Evolutionary conservation across 2,329 filamentous ascomycete genomes (phyloP), one percentile per base, ranked within the genome.

Genomic region (Sarocladiaceae sp.): DNA sequence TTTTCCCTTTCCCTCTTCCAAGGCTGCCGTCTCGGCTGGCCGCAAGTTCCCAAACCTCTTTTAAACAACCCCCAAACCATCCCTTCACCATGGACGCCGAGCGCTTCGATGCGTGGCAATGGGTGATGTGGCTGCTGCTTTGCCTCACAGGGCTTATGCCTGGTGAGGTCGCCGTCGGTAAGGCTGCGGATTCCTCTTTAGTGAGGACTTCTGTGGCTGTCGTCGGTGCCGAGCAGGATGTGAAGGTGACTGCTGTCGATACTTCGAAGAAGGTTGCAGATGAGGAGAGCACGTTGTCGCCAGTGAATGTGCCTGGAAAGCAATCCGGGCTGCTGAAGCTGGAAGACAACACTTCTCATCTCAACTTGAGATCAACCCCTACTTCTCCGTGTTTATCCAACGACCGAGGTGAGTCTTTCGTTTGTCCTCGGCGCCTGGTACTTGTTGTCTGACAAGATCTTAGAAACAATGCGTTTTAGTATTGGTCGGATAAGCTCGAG

Each of bases 21-120:
- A 36, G 47, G 47, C 47, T 50, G 47, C 47, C 47, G 47, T 50
- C 47, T 50, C 44, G 47, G 47, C 47, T 50, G 47, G 47, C 47
- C 47, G 47, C 29, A 50, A 50, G 47, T 50, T 50, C 22, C 22
- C 29, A 36, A 50, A 36, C 11, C 47, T 50, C 20, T 50, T 37
- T 31, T 13, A 3, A 23, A 26, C 18, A 50, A 33, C 47, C 18
- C 47, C 29, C 25, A n/a, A 36, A 50, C n/a, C 20, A 50, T 11
- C 22, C 20, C 26, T 23, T 12, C 29, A 28, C 47, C 20, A 50
- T 50, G 47, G 33, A 36, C 25, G 47, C 29, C 47, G 47, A 36
- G 29, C 47, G 33, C 29, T 36, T 50, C 29, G 47, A 50, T 36
- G 47, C 47, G 47, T 50, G 47, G 47, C 29, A 50, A 37, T 50